A percentile compares a stretch with the other conserved stretches of the same genome.
phyloP scores from a whole-genome alignment of 1,284 basidiomycete species.

The Fomitiporia mediterranea region DNA sequence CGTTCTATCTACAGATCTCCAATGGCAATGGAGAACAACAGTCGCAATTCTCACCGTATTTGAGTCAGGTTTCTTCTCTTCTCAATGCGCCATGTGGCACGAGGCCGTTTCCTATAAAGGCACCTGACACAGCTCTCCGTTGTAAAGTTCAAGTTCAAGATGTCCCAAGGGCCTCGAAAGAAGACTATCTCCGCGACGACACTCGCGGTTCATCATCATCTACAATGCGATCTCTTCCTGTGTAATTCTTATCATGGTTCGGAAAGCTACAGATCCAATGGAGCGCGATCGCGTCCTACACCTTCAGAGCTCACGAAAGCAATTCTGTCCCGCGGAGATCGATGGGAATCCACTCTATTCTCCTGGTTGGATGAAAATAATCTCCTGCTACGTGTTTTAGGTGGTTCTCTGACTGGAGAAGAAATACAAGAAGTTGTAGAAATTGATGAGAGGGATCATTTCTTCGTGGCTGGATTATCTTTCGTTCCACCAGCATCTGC shows the following conservation, averaged over 20 bases:
- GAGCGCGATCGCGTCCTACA: conserved; percentile 1
- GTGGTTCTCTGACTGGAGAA: conserved; percentile 29
- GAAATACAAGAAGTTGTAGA: conserved; percentile 38
- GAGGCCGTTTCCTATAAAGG: conserved; percentile 1
- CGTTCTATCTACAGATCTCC: too few relatives aligned
- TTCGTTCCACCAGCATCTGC: conserved; percentile 36
- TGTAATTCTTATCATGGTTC: conserved; percentile 37
- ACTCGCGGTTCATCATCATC: conserved; percentile 41
- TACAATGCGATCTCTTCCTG: conserved; percentile 44
- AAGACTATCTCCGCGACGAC: conserved; percentile 37
- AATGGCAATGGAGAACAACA: too few relatives aligned
- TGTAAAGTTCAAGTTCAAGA: background rate
- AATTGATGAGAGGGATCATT: conserved; percentile 40
- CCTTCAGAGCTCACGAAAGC: conserved; percentile 35
- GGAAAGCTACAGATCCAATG: conserved; percentile 9
- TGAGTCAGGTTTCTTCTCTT: background rate
- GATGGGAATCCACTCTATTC: conserved; percentile 47
- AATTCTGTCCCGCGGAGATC: conserved; percentile 40
- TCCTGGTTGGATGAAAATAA: conserved; percentile 40
- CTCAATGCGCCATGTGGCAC: background rate
- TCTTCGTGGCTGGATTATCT: conserved; percentile 44
- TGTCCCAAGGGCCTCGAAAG: background rate
- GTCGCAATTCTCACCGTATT: too few relatives aligned
- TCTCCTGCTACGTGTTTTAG: conserved; percentile 37
- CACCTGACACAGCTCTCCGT: too few relatives aligned